Base-by-base conservation (phyloP, 495 filamentous ascomycete species). In the Penicillium cosmopolitanum region DNA sequence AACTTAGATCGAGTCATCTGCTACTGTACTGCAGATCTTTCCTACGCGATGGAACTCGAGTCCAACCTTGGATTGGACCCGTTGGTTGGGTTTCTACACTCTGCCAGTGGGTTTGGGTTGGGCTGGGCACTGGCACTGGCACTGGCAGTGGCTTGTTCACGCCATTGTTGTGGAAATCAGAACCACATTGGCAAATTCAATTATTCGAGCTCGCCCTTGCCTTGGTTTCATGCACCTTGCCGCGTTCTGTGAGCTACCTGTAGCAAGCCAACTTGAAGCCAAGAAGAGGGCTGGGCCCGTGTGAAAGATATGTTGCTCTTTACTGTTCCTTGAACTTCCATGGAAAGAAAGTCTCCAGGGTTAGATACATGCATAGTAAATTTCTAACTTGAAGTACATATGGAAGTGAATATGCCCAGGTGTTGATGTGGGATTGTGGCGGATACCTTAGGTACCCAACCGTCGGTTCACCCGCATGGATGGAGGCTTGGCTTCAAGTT, bases 1-100 rank as follows among this genome's bases (percentile, higher is more conserved):
- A 48, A 48, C 46, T n/a, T 48, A 48, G 46, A 48, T 48, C 19
- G 46, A 12, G 46, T 48, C 46, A 48, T 48, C 46, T 48, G 46
- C 46, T 28, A 25, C 46, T 15, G 21, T 15, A 46, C 36, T 10
- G 42, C 13, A n/a, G 19, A 48, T 28, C 21, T 48, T 28, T 48
- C 21, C 4, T 28, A 18, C 9, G 13, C 2, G 23, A 23, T 23
- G 3, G 23, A 12, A 19, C 13, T 46, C 12, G 43, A 46, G 2
- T 12, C 43, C 43, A 46, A 46, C 36, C 23, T 23, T 23, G 23
- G 23, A 23, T 2, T 4, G 23, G 23, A 3, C 23, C 23, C 12
- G 43, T 16, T 46, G 43, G 18, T 46, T 19, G 16, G 5, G 28
- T 31, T 4, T 1, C 28, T 31, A 23, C 23, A n/a, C 23, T 23